phyloP scores from a whole-genome alignment of 352 stramenopile genomes.

The Phytopythium mirpurense region DNA sequence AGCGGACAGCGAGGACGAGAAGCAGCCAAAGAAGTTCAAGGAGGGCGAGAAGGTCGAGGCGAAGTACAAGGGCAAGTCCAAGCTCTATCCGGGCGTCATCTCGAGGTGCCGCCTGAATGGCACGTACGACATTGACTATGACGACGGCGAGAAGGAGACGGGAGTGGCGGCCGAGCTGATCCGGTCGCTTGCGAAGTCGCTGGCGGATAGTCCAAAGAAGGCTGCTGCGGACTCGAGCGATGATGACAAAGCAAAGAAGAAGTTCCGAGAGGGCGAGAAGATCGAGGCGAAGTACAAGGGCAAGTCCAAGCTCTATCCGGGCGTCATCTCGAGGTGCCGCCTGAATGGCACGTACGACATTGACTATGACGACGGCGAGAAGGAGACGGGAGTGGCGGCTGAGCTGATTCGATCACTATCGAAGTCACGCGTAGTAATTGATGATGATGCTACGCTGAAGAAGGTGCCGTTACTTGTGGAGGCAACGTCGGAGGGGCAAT shows the following conservation, averaged over 20 bases:
- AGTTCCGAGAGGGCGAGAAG: slow-evolving; percentile 19
- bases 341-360: slow-evolving; percentile 61
- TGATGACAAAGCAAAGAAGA: slow-evolving; percentile 8
- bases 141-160: slow-evolving; percentile 69
- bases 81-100: slow-evolving; percentile 50
- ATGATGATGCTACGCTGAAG: not conserved
- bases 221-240: slow-evolving; percentile 9
- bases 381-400: slow-evolving; percentile 31
- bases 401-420: slow-evolving; percentile 14
- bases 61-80: slow-evolving; percentile 43
- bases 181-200: not conserved
- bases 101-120: slow-evolving; percentile 29
- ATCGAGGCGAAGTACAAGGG: slow-evolving; percentile 45
- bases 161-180: slow-evolving; percentile 21
- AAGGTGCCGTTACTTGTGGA: not conserved
- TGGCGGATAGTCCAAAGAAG: no score
- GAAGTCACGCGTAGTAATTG: not conserved
- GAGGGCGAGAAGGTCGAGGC: slow-evolving; percentile 33
- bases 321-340: slow-evolving; percentile 30
- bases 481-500: not conserved
- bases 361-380: slow-evolving; percentile 72
- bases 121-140: slow-evolving; percentile 68
- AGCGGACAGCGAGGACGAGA: slow-evolving; percentile 26
- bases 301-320: slow-evolving; percentile 46
- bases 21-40: not conserved